Base-by-base conservation (phyloP, 345 rosid genomes). In the Moricandia moricandioides region DNA sequence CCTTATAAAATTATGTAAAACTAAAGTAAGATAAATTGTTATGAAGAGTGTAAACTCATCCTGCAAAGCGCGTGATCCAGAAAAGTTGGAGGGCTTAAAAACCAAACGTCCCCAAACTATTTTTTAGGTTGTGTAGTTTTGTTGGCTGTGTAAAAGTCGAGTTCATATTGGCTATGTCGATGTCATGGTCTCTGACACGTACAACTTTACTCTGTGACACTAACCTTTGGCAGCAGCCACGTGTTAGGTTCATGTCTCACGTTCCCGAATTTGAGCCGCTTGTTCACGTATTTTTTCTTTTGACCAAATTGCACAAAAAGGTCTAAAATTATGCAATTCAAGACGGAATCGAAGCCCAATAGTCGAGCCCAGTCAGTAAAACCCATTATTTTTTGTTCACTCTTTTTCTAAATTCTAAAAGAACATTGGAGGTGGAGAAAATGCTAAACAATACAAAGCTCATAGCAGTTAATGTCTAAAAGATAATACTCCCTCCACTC, bases 151-250 rank as follows among this genome's bases (percentile, higher is more conserved):
- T 56, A 9, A 62, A 17, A 24, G 40, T 64, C 61, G 17, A 5
- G 17, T 58, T 35, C 34, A 71, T n/a, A 49, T 59, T 71, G 52
- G 52, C 72, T 59, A 30, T 1, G 27, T 56, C 62, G 56, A 77
- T 52, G 72, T 65, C 80, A 70, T 49, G 67, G 4, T 65, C 51
- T 77, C 80, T 64, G 80, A 70, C 80, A 71, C 80, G 80, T 71
- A 71, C 62, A 56, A 10, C 27, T 34, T 45, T 26, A 34, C 45
- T 34, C 56, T 26, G 71, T 35, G n/a, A 34, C 34, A 5, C 47
- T 51, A 26, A 26, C 37, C 29, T 49, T 18, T 58, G 34, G 13
- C 4, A 26, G 11, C n/a, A 16, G 68, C 72, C 81, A 78, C 81
- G 77, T 77, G 62, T 58, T 47, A 2, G 39, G 39, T 40, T 39